Evolutionary conservation across 257 asterid species (phyloP), one percentile per base, ranked within the genome.

Genomic region (Parsonsia alboflavescens): DNA sequence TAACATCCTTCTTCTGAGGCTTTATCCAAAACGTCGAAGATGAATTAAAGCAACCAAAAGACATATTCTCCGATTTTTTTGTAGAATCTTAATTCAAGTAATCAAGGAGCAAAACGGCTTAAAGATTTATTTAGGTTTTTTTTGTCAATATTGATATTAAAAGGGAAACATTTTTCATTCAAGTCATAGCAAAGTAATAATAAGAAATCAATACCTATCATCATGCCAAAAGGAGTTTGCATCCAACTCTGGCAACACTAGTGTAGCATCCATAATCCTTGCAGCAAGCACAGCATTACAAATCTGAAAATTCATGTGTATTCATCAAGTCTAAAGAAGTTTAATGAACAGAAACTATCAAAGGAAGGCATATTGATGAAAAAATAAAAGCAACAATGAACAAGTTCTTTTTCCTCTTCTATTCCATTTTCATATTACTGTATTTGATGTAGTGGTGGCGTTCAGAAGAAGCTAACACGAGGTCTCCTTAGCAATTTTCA

Each of bases 211-310:
- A 62, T 86, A 94, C 99, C 98, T 92, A 84, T 92, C 93, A 80
- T 94, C 99, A 79, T 88, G 97, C 99, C 99, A 92, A 85, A 89
- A 94, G 73, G 99, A 94, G 82, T 94, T 92, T 3, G 97, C 97
- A 42, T 94, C 99, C 86, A 94, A 83, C 84, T 94, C 99, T 73
- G 99, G 99, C 75, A 94, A 91, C 82, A 92, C 98, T 61, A 94
- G 89, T 63, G 97, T 94, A 48, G 98, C 99, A 85, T 94, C 92
- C 98, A 94, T 89, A 80, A 94, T 92, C 80, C 97, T 84, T 62
- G 98, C 99, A 88, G 99, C 98, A 75, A 94, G 92, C 79, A 94
- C 99, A 72, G 98, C 97, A 83, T 94, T 94, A 78, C 97, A 90
- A 75, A 94, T 94, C 98, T 94, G 84, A 73, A 78, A 79, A 61